Percentiles rank a stretch among this genome's conserved stretches.
Evolutionary conservation across 2,329 filamentous ascomycete genomes (phyloP).

Genomic region (Penicillium concentricum): DNA sequence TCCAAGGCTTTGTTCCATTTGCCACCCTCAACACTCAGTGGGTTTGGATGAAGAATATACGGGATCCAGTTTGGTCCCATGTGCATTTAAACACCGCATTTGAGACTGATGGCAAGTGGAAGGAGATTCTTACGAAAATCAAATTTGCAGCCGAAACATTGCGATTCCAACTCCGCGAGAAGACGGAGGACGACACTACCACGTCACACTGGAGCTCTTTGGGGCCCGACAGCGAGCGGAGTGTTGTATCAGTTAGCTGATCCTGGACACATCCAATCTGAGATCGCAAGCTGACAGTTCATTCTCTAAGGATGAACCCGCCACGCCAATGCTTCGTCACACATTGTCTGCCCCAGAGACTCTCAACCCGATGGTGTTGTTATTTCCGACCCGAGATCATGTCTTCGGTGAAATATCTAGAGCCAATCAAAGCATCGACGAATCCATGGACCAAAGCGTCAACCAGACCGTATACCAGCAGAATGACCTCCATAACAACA

Average conservation of each 20-base stretch:
- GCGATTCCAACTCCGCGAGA: conserved; percentile 1
- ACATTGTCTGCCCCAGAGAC: not conserved
- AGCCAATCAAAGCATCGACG: not conserved
- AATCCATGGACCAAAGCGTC: not conserved
- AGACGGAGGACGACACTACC: not conserved
- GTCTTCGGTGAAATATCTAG: not conserved
- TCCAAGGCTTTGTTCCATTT: conserved; percentile 14
- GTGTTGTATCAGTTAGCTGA: not conserved
- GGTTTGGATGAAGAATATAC: conserved; percentile 15
- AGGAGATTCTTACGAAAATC: conserved; percentile 12
- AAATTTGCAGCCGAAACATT: conserved; percentile 9
- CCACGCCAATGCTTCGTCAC: not conserved
- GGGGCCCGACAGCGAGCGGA: not conserved
- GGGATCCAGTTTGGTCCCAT: conserved; percentile 23
- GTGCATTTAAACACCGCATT: conserved; percentile 24
- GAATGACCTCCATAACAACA: not conserved
- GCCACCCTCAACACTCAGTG: conserved; percentile 22
- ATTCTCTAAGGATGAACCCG: not conserved
- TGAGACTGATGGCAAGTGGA: conserved; percentile 15
- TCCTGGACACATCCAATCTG: no score
- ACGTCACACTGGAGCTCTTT: not conserved
- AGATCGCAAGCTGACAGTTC: not conserved
- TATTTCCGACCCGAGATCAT: not conserved
- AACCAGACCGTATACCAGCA: not conserved
- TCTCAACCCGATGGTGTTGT: not conserved